Base-by-base conservation (phyloP, 176 grass and related monocot species). In the Bonia amplexicaulis region DNA sequence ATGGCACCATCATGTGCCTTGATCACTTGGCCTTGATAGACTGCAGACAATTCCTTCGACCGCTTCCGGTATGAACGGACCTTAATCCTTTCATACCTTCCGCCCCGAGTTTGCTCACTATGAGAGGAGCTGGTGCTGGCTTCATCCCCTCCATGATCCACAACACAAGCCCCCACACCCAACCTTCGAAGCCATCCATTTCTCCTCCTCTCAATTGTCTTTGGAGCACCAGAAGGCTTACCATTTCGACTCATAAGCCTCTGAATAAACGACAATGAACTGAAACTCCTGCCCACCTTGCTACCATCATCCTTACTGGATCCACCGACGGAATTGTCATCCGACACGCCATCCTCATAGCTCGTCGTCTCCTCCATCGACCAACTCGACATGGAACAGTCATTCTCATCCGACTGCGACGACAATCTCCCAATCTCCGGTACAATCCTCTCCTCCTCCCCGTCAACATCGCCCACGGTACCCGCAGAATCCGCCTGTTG, bases 1-100 rank as follows among this genome's bases (percentile, higher is more conserved):
- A 99, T 96, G 77, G 92, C 90, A 73, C 97, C 97, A 59, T 91
- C 88, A 23, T 99, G 97, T 8, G 86, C 97, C 88, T 87, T 94
- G 69, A 99, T 89, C 66, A 85, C 86, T 49, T 96, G 97, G 20
- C 91, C 88, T 46, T 89, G 81, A 55, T 91, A 99, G 26, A 99
- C 49, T 20, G 93, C 93, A 9, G 97, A 96, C 35, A 96, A 72
- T 77, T 96, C 97, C 72, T 94, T 99, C 3, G 78, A 89, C 27
- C 35, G 27, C 79, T 96, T 99, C 66, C 73, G 82, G 80, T 88
- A 91, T 9, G 86, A 71, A 16, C 71, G 75, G 46, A 92, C 91
- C 88, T 92, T 96, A n/a, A 99, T 77, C 16, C 88, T 90, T 76
- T 92, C 84, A 53, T 60, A 72, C 79, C 65, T 76, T 37, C 76